Evolutionary conservation across 2,329 filamentous ascomycete species (phyloP), one percentile per base, ranked within the genome.

Genomic region (Sporothrix phasma): DNA sequence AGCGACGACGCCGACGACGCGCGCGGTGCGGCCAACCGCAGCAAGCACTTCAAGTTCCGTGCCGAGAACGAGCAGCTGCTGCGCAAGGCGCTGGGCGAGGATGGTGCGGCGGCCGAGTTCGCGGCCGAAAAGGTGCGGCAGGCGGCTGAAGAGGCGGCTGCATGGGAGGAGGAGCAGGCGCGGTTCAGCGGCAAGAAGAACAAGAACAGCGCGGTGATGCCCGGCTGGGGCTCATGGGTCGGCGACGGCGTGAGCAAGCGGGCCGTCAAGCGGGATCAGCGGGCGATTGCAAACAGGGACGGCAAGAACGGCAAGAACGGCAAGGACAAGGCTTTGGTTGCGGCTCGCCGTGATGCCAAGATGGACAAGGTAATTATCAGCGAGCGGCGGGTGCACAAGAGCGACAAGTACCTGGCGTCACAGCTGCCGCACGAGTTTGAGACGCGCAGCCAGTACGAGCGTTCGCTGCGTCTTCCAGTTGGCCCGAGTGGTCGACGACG

Each of bases 401-500:
- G 94, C 74, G 84, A 85, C 71, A 92, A 90, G 73, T 97, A 96
- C 72, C 81, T 96, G 71, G 92, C 94, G 19, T 85, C 86, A 8
- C 84, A 86, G 70, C 79, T 99, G 60, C 94, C 94, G 59, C 90
- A 95, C 76, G 87, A 87, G n/a, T 97, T 92, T 75, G 93, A 97
- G 80, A 90, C 84, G 31, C 83, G 82, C 69, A 83, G 89, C 72
- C 92, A 97, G 79, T 97, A 97, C 76, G 94, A 99, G 80, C 81
- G 93, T 60, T 89, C 88, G 68, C 79, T 97, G 65, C 82, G 93
- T 49, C 77, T 97, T 69, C 94, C 94, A 1, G 85, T 97, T 66
- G 94, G 94, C 1, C 89, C 17, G 93, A 99, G 76, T 99, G 93
- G 92, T 86, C 87, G 69, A 97, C 93, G n/a, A 97, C 96, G 83